Conservation (phyloP, 2,329 filamentous ascomycete genomes). For the Xylaria sp. region DNA sequence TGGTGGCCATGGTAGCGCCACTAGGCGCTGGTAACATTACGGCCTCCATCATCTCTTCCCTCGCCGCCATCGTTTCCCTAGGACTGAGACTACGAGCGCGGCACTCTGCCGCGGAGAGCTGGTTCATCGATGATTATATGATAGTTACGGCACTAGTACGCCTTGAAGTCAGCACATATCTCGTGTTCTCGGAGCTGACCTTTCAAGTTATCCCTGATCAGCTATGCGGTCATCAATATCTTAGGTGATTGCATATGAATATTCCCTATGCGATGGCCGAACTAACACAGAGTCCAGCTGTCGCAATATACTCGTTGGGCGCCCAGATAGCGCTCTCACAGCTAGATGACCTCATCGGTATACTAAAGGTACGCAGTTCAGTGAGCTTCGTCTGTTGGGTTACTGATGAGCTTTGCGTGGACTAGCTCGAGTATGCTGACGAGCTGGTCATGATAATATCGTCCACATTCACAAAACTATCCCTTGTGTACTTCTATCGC, state of each 20-base stretch:
- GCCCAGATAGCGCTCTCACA: neutral
- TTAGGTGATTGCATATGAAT: neutral
- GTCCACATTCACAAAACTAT: neutral
- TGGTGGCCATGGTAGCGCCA: neutral
- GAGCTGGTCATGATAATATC: conserved; percentile 1
- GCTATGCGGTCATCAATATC: conserved; percentile 3
- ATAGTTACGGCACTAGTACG: neutral
- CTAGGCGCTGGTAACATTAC: neutral
- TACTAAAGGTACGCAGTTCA: conserved; percentile 1
- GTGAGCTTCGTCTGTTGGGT: neutral
- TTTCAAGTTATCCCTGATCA: neutral
- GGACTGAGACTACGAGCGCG: neutral
- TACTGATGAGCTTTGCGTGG: neutral
- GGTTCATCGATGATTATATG: conserved; percentile 9
- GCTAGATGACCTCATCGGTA: neutral
- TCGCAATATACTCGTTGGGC: neutral
- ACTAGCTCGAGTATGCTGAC: neutral
- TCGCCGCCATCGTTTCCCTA: neutral
- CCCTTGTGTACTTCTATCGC: conserved; percentile 3
- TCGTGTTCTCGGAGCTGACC: neutral
- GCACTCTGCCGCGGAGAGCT: neutral
- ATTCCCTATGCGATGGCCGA: neutral
- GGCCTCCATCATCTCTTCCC: neutral
- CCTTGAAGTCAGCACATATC: neutral
- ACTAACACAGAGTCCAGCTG: neutral